Evolutionary conservation across 2,329 filamentous ascomycete genomes (phyloP).

Genomic region (Akanthomyces lecanii): DNA sequence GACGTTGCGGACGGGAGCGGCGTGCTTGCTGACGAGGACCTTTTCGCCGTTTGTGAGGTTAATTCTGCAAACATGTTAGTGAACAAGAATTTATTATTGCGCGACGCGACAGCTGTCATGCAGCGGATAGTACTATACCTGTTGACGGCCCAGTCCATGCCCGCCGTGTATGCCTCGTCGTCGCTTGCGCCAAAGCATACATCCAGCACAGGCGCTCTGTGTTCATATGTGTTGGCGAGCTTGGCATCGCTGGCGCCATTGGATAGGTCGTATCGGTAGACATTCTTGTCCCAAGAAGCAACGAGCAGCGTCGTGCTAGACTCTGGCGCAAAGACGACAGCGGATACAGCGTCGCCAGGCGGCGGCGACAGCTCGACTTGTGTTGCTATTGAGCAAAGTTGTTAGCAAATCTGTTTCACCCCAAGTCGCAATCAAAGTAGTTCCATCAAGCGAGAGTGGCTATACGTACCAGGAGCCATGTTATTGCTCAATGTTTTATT

Average conservation of each 20-base stretch:
- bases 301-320: constrained; percentile 76
- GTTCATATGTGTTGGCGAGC: constrained; percentile 69
- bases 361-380: constrained; percentile 82
- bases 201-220: constrained; percentile 82
- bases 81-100: not conserved
- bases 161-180: constrained; percentile 78
- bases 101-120: not conserved
- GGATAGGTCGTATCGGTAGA: constrained; percentile 80
- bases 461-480: constrained; percentile 41
- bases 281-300: constrained; percentile 88
- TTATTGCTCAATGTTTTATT: constrained; percentile 22
- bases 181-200: constrained; percentile 85
- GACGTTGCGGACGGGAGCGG: constrained; percentile 74
- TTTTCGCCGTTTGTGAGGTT: constrained; percentile 69
- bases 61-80: constrained; percentile 39
- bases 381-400: constrained; percentile 43
- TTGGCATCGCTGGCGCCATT: constrained; percentile 49
- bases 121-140: constrained; percentile 44
- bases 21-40: constrained; percentile 72
- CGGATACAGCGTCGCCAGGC: constrained; percentile 81
- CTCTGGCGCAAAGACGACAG: constrained; percentile 77
- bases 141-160: constrained; percentile 82
- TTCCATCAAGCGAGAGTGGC: not conserved
- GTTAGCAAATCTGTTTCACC: not conserved
- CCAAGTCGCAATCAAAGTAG: too few relatives aligned